phyloP scores from a whole-genome alignment of 163 green algal genomes.

The Chlamydomonas reinhardtii region DNA sequence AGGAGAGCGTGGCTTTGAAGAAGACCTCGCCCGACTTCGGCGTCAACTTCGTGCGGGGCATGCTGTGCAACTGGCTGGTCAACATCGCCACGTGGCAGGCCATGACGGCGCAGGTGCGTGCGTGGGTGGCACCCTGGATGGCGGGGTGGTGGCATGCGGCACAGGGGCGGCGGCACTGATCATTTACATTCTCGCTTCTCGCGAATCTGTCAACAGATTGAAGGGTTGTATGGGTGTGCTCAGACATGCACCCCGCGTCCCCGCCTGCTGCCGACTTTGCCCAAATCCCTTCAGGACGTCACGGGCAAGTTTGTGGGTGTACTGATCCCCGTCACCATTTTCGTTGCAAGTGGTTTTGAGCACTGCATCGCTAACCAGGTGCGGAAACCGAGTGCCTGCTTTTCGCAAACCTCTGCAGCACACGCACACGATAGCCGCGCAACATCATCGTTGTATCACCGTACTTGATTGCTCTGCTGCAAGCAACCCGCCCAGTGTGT shows the following conservation, averaged over 20 bases:
- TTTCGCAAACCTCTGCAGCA: background rate
- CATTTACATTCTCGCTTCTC: too few species aligned
- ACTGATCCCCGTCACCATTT: conserved; percentile 69
- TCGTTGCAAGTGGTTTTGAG: conserved; percentile 76
- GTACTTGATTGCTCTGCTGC: too few species aligned
- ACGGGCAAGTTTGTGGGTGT: conserved; percentile 73
- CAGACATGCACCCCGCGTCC: too few species aligned
- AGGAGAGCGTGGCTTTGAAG: conserved; percentile 41
- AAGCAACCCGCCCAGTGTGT: too few species aligned
- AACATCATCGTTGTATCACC: too few species aligned
- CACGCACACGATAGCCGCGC: too few species aligned
- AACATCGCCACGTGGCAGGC: conserved; percentile 81
- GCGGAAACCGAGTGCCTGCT: conserved; percentile 17
- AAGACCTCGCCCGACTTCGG: background rate
- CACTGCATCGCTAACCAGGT: conserved; percentile 81
- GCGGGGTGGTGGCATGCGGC: too few species aligned
- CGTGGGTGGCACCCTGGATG: too few species aligned
- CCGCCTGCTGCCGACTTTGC: too few species aligned
- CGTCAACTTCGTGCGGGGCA: conserved; percentile 53
- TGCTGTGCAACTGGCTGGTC: conserved; percentile 86
- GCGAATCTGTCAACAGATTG: too few species aligned
- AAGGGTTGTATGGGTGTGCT: too few species aligned
- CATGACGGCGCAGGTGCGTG: conserved; percentile 23
- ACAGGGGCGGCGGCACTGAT: too few species aligned
- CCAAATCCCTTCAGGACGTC: conserved; percentile 7